These are phyloP conservation scores for Rhodamnia argentea DNA, from an alignment of 345 rosid genomes.

Conservation along the genomic window DNA sequence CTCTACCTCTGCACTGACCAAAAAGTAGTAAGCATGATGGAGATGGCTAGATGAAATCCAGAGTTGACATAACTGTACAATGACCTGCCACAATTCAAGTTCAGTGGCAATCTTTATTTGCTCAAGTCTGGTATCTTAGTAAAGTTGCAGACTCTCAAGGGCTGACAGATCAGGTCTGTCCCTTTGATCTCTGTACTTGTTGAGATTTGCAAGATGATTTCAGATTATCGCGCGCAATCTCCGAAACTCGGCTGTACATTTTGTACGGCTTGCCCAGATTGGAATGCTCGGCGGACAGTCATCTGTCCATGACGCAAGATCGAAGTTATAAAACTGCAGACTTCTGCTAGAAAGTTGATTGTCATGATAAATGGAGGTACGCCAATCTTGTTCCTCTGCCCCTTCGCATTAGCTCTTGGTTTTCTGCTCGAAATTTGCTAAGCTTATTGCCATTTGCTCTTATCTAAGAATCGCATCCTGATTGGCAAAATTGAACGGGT, in stretches of 20 bases:
- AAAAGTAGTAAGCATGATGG: neutral
- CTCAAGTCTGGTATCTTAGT: constrained; percentile 94
- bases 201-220: constrained; percentile 83
- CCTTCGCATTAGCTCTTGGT: no score
- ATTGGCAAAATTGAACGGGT: no score
- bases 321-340: neutral
- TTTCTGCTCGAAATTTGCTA: no score
- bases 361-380: neutral
- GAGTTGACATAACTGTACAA: neutral
- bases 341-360: neutral
- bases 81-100: no score
- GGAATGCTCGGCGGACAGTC: constrained; percentile 97
- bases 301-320: constrained; percentile 38
- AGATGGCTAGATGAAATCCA: no score
- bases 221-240: constrained; percentile 90
- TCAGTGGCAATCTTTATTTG: constrained; percentile 61
- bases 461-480: no score
- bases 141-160: constrained; percentile 89
- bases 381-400: neutral
- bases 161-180: constrained; percentile 93
- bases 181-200: constrained; percentile 96
- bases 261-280: constrained; percentile 88
- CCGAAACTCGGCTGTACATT: constrained; percentile 83
- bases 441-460: no score
- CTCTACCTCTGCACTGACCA: neutral